Base-by-base conservation (phyloP, 202 grass and related monocot genomes). In the Elaeis oleifera region DNA sequence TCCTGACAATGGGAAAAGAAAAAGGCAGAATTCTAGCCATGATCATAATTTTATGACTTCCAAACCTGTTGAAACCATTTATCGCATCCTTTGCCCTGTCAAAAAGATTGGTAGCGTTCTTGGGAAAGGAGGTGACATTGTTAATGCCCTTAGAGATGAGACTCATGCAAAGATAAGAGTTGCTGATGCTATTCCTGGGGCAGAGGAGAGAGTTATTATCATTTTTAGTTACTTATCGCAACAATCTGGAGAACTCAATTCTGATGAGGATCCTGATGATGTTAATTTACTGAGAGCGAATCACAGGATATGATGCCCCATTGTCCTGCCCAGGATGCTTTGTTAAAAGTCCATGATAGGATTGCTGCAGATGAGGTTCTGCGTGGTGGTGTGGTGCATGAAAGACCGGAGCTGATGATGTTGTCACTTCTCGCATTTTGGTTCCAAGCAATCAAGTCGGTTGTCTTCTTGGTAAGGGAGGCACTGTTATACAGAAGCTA, bases 161-260 rank as follows among this genome's bases (percentile, higher is more conserved):
- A 92, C 94, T 56, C 87, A 86, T 86, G 79, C 94, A 63, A 99
- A 99, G 75, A 99, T 92, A 83, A 76, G 85, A 61, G 85, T 99
- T 74, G 88, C 85, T 57, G 88, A 99, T 87, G 74, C 88, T 71
- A 88, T 99, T 87, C 82, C 85, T 60, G 85, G 94, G 65, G 88
- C 94, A 16, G 94, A 99, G 0, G 94, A 99, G 69, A 92, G 92
- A 74, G 85, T 91, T 56, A 74, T 90, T 78, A 85, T 86, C 27
- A 86, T 83, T 44, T 90, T 85, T 65, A 72, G 72, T 78, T 72
- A 64, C 44, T 19, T 14, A 1, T 74, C 58, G 68, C 74, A 72
- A 69, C 65, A 82, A 60, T 73, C 69, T 44, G 80, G 76, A 69
- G 63, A 61, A 62, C 51, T 49, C 48, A 14, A 71, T 66, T 31